Evolutionary conservation across 129 eudicot genomes (phyloP).

Genomic region (Apium graveolens): DNA sequence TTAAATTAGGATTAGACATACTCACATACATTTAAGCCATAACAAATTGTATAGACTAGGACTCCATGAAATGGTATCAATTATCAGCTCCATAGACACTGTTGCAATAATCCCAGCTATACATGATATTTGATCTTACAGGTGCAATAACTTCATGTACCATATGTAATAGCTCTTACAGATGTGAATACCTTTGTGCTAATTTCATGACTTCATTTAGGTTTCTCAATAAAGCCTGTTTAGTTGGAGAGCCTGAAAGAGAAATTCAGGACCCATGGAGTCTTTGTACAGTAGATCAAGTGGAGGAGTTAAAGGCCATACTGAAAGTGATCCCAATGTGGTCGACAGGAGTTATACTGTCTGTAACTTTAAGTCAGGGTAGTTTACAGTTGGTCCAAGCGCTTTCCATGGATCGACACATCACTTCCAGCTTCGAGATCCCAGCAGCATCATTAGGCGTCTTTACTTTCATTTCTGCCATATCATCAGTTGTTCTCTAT

Average conservation of each 20-base stretch:
- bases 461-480: constrained; percentile 1
- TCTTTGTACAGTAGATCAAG: constrained; percentile 35
- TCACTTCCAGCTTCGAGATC: constrained; percentile 24
- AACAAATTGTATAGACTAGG: not conserved
- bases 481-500: constrained; percentile 14
- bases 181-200: not conserved
- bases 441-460: constrained; percentile 17
- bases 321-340: constrained; percentile 30
- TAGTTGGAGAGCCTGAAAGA: constrained; percentile 15
- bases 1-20: no score
- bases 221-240: constrained; percentile 32
- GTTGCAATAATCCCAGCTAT: not conserved
- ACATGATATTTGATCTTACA: not conserved
- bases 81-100: not conserved
- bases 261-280: constrained; percentile 26
- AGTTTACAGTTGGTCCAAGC: constrained; percentile 18
- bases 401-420: constrained; percentile 20
- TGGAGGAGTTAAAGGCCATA: constrained; percentile 29
- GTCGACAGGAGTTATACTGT: constrained; percentile 22
- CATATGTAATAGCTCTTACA: not conserved
- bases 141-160: not conserved
- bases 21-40: not conserved
- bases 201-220: not conserved
- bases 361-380: not conserved
- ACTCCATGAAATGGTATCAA: not conserved